Base-by-base conservation (phyloP, 169 alveolate genomes). In the Hepatocystis sp. region DNA sequence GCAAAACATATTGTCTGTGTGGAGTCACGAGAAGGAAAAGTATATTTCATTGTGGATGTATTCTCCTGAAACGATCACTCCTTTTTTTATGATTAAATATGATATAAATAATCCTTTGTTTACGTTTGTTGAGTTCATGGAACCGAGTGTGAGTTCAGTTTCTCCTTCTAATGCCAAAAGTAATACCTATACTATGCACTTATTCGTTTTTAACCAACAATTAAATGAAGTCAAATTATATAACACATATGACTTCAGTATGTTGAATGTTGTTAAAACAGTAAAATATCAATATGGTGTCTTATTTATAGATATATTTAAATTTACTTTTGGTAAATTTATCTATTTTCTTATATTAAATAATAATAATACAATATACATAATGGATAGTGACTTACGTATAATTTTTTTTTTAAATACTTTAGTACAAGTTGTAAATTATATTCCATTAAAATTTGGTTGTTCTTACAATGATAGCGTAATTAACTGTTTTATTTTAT, bases 1-100 rank as follows among this genome's bases (percentile, higher is more conserved):
- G 13, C 44, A 19, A 28, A 63, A 52, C 15, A 81, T 81, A 36
- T 19, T 81, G 32, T 81, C 89, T 15, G 28, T 61, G 7, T 81
- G 89, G 89, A n/a, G 68, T 27, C 89, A 81, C 17, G 63, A 81
- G 27, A 23, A 47, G 8, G 84, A 64, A 2, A 81, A 81, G 15
- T 63, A 34, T 28, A 19, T 63, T 15, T 63, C 84, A 2, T 56
- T 81, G 7, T 81, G 89, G 89, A 40, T 63, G 15, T 34, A 28
- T 3, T 32, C 89, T 7, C 30, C 84, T 1, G 34, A 39, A 11
- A 39, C 27, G 27, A 25, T 63, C 32, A 81, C 78, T 47, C 89
- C 89, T 21, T 81, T 47, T 63, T 81, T 81, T 63, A 17, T 81
- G 30, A 28, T 49, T 8, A 81, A 81, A 19, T 63, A 49, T 30